Conservation (phyloP, 2,329 filamentous ascomycete genomes). For the Talaromyces sp. region DNA sequence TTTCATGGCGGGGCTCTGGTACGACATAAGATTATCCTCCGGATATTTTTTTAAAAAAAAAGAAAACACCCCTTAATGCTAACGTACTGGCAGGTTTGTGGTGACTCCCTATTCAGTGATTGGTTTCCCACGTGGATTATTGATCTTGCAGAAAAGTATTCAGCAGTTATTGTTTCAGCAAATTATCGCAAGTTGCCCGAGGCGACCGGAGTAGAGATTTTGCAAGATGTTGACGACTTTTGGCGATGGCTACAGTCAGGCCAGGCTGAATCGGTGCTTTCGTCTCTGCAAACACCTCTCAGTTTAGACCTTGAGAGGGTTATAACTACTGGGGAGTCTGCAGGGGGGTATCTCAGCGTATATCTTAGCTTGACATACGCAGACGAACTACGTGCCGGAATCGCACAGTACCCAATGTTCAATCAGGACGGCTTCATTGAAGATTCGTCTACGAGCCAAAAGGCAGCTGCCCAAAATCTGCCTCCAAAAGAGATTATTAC, state of each 20-base stretch:
- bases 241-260: constrained; percentile 37
- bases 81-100: neutral
- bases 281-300: constrained; percentile 10
- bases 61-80: neutral
- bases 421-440: constrained; percentile 17
- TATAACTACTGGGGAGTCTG: constrained; percentile 23
- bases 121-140: constrained; percentile 28
- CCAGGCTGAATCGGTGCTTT: constrained; percentile 10
- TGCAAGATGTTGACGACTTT: constrained; percentile 42
- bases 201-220: constrained; percentile 37
- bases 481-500: neutral
- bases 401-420: constrained; percentile 27
- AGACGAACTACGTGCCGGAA: constrained; percentile 22
- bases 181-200: constrained; percentile 47
- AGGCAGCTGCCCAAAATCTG: neutral
- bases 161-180: constrained; percentile 39
- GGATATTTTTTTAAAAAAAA: neutral
- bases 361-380: constrained; percentile 20
- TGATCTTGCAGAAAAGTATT: constrained; percentile 28
- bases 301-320: constrained; percentile 21
- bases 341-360: constrained; percentile 25
- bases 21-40: neutral
- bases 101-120: constrained; percentile 11
- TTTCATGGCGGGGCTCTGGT: constrained; percentile 10
- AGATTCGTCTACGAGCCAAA: constrained; percentile 10